A percentile compares a stretch with the other conserved stretches of the same genome.
phyloP scores from a whole-genome alignment of 176 grass and related monocot genomes.

The Aegilops speltoides region DNA sequence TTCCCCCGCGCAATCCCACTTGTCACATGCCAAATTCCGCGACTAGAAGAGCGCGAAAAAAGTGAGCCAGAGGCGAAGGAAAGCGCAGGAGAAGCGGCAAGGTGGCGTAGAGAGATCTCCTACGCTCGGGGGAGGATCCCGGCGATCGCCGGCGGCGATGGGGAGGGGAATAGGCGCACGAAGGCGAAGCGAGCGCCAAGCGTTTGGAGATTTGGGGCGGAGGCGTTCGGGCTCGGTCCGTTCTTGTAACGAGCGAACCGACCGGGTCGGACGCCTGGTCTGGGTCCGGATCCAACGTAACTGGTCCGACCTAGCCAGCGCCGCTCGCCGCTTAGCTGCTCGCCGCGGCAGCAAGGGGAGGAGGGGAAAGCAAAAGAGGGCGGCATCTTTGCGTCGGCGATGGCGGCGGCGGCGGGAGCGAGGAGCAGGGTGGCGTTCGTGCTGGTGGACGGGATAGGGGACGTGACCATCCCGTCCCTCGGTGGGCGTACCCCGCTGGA shows the following conservation, averaged over 20 bases:
- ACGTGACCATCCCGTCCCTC: slow-evolving; percentile 66
- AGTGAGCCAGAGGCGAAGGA: neutral
- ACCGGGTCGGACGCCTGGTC: neutral
- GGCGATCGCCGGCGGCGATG: slow-evolving; percentile 51
- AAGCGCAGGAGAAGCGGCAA: neutral
- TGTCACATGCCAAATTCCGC: slow-evolving; percentile 52
- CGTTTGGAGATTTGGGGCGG: slow-evolving; percentile 51
- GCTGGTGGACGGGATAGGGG: slow-evolving; percentile 81
- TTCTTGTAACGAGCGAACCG: slow-evolving; percentile 27
- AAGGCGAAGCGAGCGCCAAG: slow-evolving; percentile 50
- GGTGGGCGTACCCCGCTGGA: slow-evolving; percentile 50
- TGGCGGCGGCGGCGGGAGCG: neutral
- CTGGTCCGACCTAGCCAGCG: slow-evolving; percentile 5
- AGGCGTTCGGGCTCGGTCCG: slow-evolving; percentile 1
- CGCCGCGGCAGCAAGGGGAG: neutral
- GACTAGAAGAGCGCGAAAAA: neutral
- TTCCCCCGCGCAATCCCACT: neutral
- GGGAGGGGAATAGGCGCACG: neutral
- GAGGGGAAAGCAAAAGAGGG: neutral
- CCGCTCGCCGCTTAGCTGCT: slow-evolving; percentile 10
- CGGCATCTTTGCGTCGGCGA: slow-evolving; percentile 15
- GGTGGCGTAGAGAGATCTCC: neutral
- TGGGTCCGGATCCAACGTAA: neutral
- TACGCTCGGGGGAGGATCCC: neutral
- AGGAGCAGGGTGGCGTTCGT: slow-evolving; percentile 68